Base-by-base conservation (phyloP, 2,329 filamentous ascomycete genomes). In the Ophiostoma himal-ulmi region DNA sequence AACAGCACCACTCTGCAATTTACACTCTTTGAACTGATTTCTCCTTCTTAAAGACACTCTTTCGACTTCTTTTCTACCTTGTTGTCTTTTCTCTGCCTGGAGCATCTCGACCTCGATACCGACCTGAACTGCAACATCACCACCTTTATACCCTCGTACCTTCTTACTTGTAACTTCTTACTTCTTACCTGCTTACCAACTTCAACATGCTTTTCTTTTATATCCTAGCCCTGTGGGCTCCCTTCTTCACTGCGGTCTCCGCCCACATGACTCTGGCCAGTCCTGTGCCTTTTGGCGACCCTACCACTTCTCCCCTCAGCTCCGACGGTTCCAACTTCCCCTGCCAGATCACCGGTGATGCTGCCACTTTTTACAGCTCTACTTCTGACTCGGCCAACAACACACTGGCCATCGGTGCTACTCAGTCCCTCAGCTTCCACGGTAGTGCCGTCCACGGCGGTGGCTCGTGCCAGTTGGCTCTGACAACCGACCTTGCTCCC, bases 331-430 rank as follows among this genome's bases (percentile, higher is more conserved):
- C 70, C 72, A 73, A 74, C 70, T 75, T 71, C 69, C 74, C 74
- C n/a, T 75, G 74, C 72, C 71, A 75, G 72, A 79, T 73, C 26
- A 52, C 83, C 67, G 82, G 73, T 34, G 84, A 20, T 13, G 74
- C 0, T 81, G 80, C 0, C 78, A 78, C 69, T 83, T 73, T 80
- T 69, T 85, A 85, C 72, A 62, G 41, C 65, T 48, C 67, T 22
- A 60, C 65, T 13, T 10, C 52, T 1, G 36, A 52, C 0, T 69
- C 71, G 3, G 13, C 71, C 70, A 73, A 71, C 70, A 74, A 74
- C 71, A 74, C 71, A 44, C 73, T 75, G 72, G 72, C 72, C 48
- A 41, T 72, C 5, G 74, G 73, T 68, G 70, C 69, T 37, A 71
- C 72, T 22, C 69, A 74, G 67, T 69, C 69, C 22, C 65, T 77